These are phyloP conservation scores for Flagelloscypha sp. DNA, from an alignment of 768 basidiomycete genomes.

Conservation along the genomic window DNA sequence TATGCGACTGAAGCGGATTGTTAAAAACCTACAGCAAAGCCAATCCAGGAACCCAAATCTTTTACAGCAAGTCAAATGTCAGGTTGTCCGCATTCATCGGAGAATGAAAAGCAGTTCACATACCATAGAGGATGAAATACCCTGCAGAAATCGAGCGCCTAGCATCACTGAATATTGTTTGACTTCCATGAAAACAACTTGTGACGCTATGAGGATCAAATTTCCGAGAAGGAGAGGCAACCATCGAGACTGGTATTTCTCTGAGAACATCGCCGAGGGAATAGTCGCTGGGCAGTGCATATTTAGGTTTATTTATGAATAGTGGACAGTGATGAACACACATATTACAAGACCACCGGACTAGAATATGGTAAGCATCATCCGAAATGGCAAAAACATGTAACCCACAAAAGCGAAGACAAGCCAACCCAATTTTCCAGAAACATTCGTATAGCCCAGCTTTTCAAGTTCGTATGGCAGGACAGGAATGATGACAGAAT, in stretches of 20 bases:
- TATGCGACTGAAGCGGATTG: too few relatives aligned
- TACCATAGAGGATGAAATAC: slow-evolving; percentile 52
- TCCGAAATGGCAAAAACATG: slow-evolving; percentile 1
- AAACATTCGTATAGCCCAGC: slow-evolving; percentile 37
- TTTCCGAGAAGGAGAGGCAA: slow-evolving; percentile 44
- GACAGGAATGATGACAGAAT: slow-evolving; percentile 55
- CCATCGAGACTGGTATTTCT: slow-evolving; percentile 37
- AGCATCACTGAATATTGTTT: slow-evolving; percentile 49
- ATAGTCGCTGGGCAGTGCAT: slow-evolving; percentile 36
- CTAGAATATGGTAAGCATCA: slow-evolving; percentile 19
- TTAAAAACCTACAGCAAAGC: slow-evolving; percentile 48
- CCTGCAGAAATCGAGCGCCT: slow-evolving; percentile 51
- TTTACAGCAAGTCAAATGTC: too few relatives aligned
- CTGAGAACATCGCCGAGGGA: slow-evolving; percentile 49
- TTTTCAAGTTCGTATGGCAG: slow-evolving; percentile 53
- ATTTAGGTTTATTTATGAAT: slow-evolving; percentile 1
- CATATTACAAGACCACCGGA: slow-evolving; percentile 49
- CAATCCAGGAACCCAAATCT: slow-evolving; percentile 55
- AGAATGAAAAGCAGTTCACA: too few relatives aligned
- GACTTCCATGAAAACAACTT: slow-evolving; percentile 57
- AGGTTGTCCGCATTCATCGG: too few relatives aligned
- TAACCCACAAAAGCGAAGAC: slow-evolving; percentile 47
- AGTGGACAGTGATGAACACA: slow-evolving; percentile 19
- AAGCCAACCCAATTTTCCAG: slow-evolving; percentile 50
- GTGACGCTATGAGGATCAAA: slow-evolving; percentile 41